phyloP scores from a whole-genome alignment of 306 rosid species.

The Lathyrus oleraceus region DNA sequence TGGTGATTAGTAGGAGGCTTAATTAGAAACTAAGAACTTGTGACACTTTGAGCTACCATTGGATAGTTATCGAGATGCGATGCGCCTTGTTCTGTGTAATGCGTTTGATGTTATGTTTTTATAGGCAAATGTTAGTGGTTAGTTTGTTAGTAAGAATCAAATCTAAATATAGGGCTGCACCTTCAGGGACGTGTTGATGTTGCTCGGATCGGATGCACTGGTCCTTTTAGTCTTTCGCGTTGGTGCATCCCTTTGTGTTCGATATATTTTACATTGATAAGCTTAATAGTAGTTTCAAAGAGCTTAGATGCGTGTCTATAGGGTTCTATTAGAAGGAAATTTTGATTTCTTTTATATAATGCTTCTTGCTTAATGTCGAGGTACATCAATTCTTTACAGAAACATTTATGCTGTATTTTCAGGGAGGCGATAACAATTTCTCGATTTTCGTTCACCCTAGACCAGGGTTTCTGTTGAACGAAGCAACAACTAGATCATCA shows the following conservation, averaged over 20 bases:
- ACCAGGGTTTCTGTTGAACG: slow-evolving; percentile 88
- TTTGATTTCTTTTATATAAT: not conserved
- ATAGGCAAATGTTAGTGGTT: not conserved
- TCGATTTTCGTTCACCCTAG: slow-evolving; percentile 90
- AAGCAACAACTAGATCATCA: slow-evolving; percentile 74
- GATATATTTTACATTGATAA: not conserved
- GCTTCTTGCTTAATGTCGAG: slow-evolving; percentile 29
- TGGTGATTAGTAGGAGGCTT: slow-evolving; percentile 25
- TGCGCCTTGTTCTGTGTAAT: not conserved
- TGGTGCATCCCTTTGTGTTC: not conserved
- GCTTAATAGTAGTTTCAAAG: not conserved
- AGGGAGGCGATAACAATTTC: slow-evolving; percentile 77
- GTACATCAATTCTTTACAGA: slow-evolving; percentile 22
- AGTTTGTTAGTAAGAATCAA: not conserved
- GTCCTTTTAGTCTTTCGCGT: not conserved
- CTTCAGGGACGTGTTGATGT: not conserved
- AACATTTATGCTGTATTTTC: slow-evolving; percentile 37
- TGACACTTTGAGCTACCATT: slow-evolving; percentile 16
- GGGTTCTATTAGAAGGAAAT: not conserved
- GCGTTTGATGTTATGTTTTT: not conserved
- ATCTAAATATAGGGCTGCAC: not conserved
- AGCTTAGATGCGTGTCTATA: not conserved
- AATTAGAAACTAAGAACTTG: not conserved
- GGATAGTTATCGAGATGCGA: slow-evolving; percentile 3
- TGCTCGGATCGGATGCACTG: slow-evolving; percentile 23